Conservation (phyloP, 495 filamentous ascomycete species). For the Talaromyces ruber region DNA sequence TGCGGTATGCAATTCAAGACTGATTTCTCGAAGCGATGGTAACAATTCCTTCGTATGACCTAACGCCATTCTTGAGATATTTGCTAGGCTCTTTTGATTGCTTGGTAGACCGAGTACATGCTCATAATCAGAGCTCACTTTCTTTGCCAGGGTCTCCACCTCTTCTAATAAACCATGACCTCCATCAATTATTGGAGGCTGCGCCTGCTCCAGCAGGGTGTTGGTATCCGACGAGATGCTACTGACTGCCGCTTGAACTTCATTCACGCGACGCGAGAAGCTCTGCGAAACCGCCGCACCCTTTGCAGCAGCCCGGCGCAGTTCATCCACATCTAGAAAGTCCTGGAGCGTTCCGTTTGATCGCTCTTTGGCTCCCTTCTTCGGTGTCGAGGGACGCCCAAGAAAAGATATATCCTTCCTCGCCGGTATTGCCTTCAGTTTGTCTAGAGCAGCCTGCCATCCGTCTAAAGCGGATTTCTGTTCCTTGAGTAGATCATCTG, state of each 20-base stretch:
- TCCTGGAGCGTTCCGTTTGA: constrained; percentile 53
- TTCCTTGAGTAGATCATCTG: constrained; percentile 59
- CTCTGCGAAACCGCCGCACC: constrained; percentile 36
- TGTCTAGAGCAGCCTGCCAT: constrained; percentile 60
- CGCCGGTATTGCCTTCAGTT: constrained; percentile 52
- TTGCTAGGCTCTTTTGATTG: constrained; percentile 62
- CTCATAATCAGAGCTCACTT: constrained; percentile 81
- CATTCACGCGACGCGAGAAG: constrained; percentile 44
- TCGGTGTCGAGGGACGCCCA: constrained; percentile 33
- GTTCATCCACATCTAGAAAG: constrained; percentile 59
- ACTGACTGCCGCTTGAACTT: constrained; percentile 42
- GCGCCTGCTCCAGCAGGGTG: constrained; percentile 33
- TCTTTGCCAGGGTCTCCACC: constrained; percentile 74
- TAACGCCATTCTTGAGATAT: constrained; percentile 78
- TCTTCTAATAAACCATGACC: constrained; percentile 62
- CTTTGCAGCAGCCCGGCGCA: constrained; percentile 51
- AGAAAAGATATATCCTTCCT: constrained; percentile 50
- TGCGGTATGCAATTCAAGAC: constrained; percentile 66
- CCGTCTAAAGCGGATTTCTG: constrained; percentile 54
- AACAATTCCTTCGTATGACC: constrained; percentile 80
- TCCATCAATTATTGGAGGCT: constrained; percentile 27
- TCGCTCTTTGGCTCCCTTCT: constrained; percentile 20
- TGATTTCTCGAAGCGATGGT: constrained; percentile 65
- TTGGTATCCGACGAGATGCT: constrained; percentile 46
- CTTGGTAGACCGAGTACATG: constrained; percentile 60